phyloP scores from a whole-genome alignment of 345 rosid genomes.

The Jatropha curcas region DNA sequence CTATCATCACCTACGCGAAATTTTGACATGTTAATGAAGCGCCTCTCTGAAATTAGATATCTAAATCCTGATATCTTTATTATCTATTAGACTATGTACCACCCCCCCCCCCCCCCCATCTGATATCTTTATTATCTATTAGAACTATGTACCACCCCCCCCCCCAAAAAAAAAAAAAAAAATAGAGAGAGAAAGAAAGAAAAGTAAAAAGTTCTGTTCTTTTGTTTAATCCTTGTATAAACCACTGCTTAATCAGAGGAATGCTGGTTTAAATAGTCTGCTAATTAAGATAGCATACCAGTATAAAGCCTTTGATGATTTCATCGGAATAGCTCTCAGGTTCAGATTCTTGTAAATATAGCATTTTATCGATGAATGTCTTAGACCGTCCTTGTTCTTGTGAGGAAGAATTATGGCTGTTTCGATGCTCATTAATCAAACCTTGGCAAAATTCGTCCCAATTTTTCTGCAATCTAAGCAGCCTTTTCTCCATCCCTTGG shows the following conservation, averaged over 20 bases:
- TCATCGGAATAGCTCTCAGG: slow-evolving; percentile 29
- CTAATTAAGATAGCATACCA: slow-evolving; percentile 13
- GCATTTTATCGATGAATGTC: slow-evolving; percentile 30
- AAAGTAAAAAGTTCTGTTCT: no score
- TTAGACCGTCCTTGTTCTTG: not conserved
- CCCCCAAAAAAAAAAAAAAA: not conserved
- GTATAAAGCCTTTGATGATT: slow-evolving; percentile 18
- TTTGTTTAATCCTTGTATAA: no score
- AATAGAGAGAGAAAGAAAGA: not conserved
- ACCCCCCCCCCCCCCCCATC: no score
- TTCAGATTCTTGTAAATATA: slow-evolving; percentile 32
- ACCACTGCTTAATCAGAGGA: no score
- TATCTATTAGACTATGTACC: no score
- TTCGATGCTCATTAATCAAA: slow-evolving; percentile 8
- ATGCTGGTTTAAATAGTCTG: no score
- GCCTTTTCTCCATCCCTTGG: not conserved
- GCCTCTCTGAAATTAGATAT: no score
- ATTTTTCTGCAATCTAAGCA: not conserved
- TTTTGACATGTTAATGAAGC: no score
- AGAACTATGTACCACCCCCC: no score
- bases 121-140: no score
- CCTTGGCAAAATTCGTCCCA: slow-evolving; percentile 6
- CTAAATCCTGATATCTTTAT: no score
- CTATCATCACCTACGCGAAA: slow-evolving; percentile 28
- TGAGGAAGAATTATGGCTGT: not conserved